A percentile compares a stretch with the other conserved stretches of the same genome.
These are phyloP conservation scores for Candida alai DNA, from an alignment of 805 yeast genomes.

Conservation along the genomic window DNA sequence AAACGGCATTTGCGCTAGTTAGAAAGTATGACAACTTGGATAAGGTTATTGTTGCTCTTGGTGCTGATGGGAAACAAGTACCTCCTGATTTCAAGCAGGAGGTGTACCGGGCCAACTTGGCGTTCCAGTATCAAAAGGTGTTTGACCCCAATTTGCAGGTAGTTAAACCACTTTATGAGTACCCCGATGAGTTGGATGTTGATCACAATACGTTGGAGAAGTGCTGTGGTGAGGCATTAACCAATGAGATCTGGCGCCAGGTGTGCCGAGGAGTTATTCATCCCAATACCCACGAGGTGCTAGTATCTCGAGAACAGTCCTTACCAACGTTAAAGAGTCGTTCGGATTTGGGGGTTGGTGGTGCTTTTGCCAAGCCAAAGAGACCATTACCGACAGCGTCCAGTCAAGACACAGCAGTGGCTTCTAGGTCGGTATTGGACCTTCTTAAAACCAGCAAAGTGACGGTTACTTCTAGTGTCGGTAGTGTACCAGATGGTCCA, in stretches of 20 bases:
- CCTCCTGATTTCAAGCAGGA: constrained; percentile 60
- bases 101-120: constrained; percentile 62
- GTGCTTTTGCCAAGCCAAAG: neutral
- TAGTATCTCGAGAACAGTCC: constrained; percentile 46
- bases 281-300: constrained; percentile 53
- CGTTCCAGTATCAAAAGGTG: constrained; percentile 84
- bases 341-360: constrained; percentile 6
- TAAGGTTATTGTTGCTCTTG: constrained; percentile 51
- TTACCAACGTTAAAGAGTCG: constrained; percentile 18
- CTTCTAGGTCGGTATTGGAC: constrained; percentile 1
- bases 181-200: constrained; percentile 41
- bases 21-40: constrained; percentile 49
- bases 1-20: constrained; percentile 65
- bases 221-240: constrained; percentile 46
- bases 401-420: neutral
- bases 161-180: constrained; percentile 56
- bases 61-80: constrained; percentile 57
- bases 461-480: too few species aligned
- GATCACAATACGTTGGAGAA: constrained; percentile 39
- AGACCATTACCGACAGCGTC: neutral
- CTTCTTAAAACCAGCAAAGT: neutral
- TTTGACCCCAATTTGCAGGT: constrained; percentile 56
- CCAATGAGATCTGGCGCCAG: constrained; percentile 44
- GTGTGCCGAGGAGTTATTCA: constrained; percentile 65
- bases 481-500: too few species aligned